Evolutionary conservation across 371 early-diverging fungal genomes (phyloP), one percentile per base, ranked within the genome.

Genomic region (Saksenaea vasiformis): DNA sequence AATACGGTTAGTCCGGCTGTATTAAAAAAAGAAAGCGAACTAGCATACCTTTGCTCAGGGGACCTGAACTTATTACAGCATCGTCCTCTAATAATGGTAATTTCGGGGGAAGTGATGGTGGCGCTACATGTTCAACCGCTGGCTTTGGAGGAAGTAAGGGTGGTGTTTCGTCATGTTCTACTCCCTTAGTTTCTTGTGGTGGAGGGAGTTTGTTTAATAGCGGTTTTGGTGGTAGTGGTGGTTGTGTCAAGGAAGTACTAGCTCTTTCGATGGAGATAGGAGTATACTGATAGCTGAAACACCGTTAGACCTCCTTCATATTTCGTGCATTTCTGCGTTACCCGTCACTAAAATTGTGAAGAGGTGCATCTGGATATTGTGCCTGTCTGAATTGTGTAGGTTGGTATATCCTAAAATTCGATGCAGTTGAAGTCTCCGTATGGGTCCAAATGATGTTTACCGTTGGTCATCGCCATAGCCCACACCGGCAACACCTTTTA

Each of bases 401-500:
- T 31, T 14, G 31, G 17, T 64, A 15, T 51, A 35, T 44, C 15
- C 28, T 35, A 27, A 14, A n/a, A 31, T 44, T n/a, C 8, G 10
- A 31, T 22, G 22, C 9, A 28, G 31, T 62, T 15, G 19, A 28
- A 35, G 26, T 26, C 15, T 22, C 36, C n/a, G 8, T 22, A 9
- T 22, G 11, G 51, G n/a, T 22, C 22, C 10, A 22, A 22, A 47
- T 47, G 22, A 19, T 22, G 24, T 17, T 22, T 47, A 47, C 51
- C 22, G 24, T n/a, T 47, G 10, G 51, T 47, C 11, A 2, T n/a
- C 44, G 9, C 41, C 55, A 35, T 47, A 53, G 0, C 73, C 73
- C n/a, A 80, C 68, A n/a, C 82, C 82, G 15, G 53, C 62, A 19
- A 82, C 71, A 0, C 78, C 83, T n/a, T 65, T 65, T 19, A 82